Conservation (phyloP, 352 stramenopile species). For the Paralagenidium karlingii region DNA sequence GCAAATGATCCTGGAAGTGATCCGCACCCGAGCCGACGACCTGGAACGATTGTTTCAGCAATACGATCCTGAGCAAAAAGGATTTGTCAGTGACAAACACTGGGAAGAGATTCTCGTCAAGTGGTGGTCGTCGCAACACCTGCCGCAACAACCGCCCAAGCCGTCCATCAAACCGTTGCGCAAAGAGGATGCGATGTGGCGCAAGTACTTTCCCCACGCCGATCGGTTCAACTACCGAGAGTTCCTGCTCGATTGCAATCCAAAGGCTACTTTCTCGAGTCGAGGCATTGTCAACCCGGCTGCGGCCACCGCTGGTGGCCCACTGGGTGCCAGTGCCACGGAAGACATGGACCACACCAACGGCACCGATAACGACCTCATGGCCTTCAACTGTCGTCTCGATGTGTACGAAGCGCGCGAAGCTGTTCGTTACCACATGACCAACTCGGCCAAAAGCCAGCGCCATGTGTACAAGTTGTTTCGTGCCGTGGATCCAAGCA, state of each 20-base stretch:
- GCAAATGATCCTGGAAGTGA: slow-evolving; percentile 2
- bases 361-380: slow-evolving; percentile 7
- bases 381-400: background rate
- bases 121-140: too few relatives aligned
- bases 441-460: slow-evolving; percentile 22
- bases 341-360: slow-evolving; percentile 4
- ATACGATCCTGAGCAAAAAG: too few relatives aligned
- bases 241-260: slow-evolving; percentile 52
- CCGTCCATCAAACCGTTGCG: too few relatives aligned
- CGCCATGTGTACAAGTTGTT: slow-evolving; percentile 48
- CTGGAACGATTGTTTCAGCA: too few relatives aligned
- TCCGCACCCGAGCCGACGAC: background rate
- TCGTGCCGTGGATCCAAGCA: slow-evolving; percentile 35
- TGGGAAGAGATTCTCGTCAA: too few relatives aligned
- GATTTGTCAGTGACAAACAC: too few relatives aligned
- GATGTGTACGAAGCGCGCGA: slow-evolving; percentile 33
- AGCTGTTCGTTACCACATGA: slow-evolving; percentile 38
- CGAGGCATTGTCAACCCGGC: too few relatives aligned
- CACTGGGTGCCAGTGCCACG: slow-evolving; percentile 12
- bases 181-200: slow-evolving; percentile 15
- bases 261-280: too few relatives aligned
- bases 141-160: too few relatives aligned
- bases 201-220: slow-evolving; percentile 37
- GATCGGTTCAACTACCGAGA: slow-evolving; percentile 56
- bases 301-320: slow-evolving; percentile 36